Percentiles rank a stretch among this genome's conserved stretches.
These are phyloP conservation scores for Cetradonia linearis DNA, from an alignment of 495 filamentous ascomycete species.

Conservation along the genomic window DNA sequence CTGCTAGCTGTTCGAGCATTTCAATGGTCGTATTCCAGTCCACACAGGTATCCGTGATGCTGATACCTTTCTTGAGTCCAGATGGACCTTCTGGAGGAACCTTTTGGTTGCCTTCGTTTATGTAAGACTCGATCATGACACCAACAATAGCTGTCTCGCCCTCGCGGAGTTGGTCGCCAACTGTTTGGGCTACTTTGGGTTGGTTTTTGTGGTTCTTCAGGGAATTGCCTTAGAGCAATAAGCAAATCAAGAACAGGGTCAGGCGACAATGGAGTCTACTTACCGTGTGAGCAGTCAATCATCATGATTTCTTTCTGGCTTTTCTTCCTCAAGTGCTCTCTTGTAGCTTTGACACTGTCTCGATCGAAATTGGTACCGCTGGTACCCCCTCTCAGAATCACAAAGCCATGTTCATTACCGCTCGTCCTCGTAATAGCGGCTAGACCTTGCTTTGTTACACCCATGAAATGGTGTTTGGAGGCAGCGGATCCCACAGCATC, in stretches of 20 bases:
- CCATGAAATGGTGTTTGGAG: slow-evolving; percentile 95
- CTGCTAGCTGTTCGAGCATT: slow-evolving; percentile 68
- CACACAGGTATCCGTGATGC: slow-evolving; percentile 97
- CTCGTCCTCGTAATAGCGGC: slow-evolving; percentile 92
- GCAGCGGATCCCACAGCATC: slow-evolving; percentile 93
- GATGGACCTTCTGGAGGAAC: slow-evolving; percentile 80
- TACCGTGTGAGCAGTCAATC: slow-evolving; percentile 91
- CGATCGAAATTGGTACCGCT: slow-evolving; percentile 90
- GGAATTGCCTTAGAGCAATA: slow-evolving; percentile 57
- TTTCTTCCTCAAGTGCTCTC: slow-evolving; percentile 54
- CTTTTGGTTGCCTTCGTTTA: slow-evolving; percentile 91
- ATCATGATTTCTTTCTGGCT: slow-evolving; percentile 69
- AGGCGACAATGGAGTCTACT: neutral
- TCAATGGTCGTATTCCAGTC: slow-evolving; percentile 84
- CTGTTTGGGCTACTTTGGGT: slow-evolving; percentile 75
- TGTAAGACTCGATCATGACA: slow-evolving; percentile 98
- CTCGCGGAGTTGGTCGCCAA: slow-evolving; percentile 73
- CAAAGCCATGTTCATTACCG: slow-evolving; percentile 97
- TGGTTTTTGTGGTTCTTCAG: slow-evolving; percentile 95
- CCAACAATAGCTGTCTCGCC: slow-evolving; percentile 90
- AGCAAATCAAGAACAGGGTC: neutral
- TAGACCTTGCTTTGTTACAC: slow-evolving; percentile 93
- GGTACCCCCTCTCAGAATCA: slow-evolving; percentile 89
- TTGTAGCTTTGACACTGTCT: slow-evolving; percentile 67
- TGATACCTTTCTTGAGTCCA: slow-evolving; percentile 87